Conservation (phyloP, 306 rosid genomes). For the Ceratonia siliqua region DNA sequence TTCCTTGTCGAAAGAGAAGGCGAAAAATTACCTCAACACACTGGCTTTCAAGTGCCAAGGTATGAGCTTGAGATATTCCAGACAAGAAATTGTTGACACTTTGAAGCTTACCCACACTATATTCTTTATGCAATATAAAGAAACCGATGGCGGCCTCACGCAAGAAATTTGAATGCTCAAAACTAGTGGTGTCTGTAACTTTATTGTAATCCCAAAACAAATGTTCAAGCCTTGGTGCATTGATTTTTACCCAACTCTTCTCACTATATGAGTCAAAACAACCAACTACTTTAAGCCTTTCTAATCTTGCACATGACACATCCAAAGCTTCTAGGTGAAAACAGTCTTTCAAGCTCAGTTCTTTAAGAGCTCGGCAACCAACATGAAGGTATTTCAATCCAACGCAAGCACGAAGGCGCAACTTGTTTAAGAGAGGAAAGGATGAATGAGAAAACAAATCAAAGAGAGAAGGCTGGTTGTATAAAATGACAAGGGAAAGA, state of each 20-base stretch:
- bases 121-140: constrained; percentile 38
- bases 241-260: constrained; percentile 56
- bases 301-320: constrained; percentile 45
- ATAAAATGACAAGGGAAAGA: constrained; percentile 41
- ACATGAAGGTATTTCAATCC: constrained; percentile 57
- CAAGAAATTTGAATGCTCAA: constrained; percentile 45
- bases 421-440: constrained; percentile 55
- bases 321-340: constrained; percentile 57
- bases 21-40: constrained; percentile 61
- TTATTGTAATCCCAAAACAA: constrained; percentile 63
- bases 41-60: constrained; percentile 51
- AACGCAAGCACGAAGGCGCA: constrained; percentile 51
- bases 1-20: not conserved
- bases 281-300: constrained; percentile 38
- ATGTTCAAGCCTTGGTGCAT: constrained; percentile 47
- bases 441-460: constrained; percentile 63
- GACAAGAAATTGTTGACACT: constrained; percentile 54
- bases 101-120: constrained; percentile 46
- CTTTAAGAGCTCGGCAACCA: constrained; percentile 50
- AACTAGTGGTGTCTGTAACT: constrained; percentile 36
- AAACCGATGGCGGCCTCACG: constrained; percentile 58
- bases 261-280: constrained; percentile 55
- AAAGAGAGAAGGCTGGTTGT: constrained; percentile 50
- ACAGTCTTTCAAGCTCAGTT: constrained; percentile 57
- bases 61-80: constrained; percentile 53